Percentiles rank a stretch among this genome's conserved stretches.
Conservation (phyloP, 306 rosid genomes). For the Cucumis hystrix region DNA sequence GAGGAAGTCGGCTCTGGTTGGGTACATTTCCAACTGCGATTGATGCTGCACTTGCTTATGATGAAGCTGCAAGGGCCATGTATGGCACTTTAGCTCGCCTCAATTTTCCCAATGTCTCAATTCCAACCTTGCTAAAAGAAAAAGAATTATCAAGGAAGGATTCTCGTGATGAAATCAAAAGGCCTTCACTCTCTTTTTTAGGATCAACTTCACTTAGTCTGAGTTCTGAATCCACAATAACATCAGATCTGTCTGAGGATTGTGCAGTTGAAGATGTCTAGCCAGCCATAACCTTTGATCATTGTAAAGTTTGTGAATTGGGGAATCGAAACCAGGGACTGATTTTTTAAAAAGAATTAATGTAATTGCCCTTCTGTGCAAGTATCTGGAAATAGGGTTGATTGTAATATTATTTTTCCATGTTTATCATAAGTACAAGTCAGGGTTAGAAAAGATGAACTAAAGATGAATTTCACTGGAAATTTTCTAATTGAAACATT, state of each 20-base stretch:
- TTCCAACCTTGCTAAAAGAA: conserved; percentile 30
- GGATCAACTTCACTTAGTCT: conserved; percentile 1
- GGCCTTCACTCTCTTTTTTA: conserved; percentile 10
- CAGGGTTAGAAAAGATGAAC: neutral
- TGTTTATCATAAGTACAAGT: neutral
- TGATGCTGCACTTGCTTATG: conserved; percentile 78
- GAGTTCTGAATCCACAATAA: conserved; percentile 17
- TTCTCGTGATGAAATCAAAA: conserved; percentile 11
- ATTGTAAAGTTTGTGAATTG: conserved; percentile 9
- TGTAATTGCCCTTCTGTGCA: neutral
- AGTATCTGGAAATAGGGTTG: neutral
- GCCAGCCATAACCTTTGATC: conserved; percentile 17
- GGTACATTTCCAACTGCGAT: conserved; percentile 71
- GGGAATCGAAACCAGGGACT: neutral
- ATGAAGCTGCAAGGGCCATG: conserved; percentile 80
- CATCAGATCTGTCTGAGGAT: conserved; percentile 24
- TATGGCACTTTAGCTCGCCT: conserved; percentile 65
- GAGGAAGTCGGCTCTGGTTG: conserved; percentile 70
- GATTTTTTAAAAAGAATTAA: neutral
- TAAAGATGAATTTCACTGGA: neutral
- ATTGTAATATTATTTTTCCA: neutral
- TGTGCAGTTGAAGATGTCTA: conserved; percentile 22
- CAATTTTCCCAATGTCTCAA: conserved; percentile 57
- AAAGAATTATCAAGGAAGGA: conserved; percentile 3
- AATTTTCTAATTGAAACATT: neutral